Base-by-base conservation (phyloP, 1,139 yeast species). In the Arxiozyma slooffiae region DNA sequence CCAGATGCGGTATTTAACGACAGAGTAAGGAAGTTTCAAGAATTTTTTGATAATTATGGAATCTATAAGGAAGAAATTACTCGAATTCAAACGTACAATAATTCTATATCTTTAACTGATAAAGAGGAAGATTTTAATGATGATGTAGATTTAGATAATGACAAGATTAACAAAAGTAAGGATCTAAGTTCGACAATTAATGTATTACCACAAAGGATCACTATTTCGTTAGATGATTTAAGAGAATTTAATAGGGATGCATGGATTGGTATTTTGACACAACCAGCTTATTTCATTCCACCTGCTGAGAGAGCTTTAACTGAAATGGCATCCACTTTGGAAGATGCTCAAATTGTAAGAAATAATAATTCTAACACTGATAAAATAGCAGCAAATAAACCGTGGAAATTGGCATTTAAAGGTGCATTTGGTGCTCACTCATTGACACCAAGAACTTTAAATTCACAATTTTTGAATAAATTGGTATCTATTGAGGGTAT, bases 361-460 rank as follows among this genome's bases (percentile, higher is more conserved):
- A 41, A 41, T 24, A 41, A 41, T 41, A 49, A 44, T 24, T 40
- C 48, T 9, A 50, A 50, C 26, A 52, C 46, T 41, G 47, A 48
- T 30, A 48, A 57, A 4, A 43, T 52, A 20, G 44, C 53, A 9
- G 51, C 57, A 4, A 55, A 51, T 34, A 53, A 51, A 7, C 56
- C 57, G 21, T 67, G 70, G 70, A 53, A 53, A 61, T 71, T 92
- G 17, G 85, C 94, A 0, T 89, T 92, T 69, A 80, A 79, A 60
- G 99, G 99, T 46, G 82, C 97, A 0, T 89, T 92, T 67, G 98
- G 98, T 50, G 80, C 82, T 52, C 90, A 89, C 63, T 78, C 85
- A 51, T 82, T 90, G 36, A 85, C 90, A 21, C 97, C 99, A 26
- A 78, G 98, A 64, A 82, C 96, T 2, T 80, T 94, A 55, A 80